A percentile compares a stretch with the other conserved stretches of the same genome.
phyloP scores from a whole-genome alignment of 208 protist genomes.

The Phytomonas francai region DNA sequence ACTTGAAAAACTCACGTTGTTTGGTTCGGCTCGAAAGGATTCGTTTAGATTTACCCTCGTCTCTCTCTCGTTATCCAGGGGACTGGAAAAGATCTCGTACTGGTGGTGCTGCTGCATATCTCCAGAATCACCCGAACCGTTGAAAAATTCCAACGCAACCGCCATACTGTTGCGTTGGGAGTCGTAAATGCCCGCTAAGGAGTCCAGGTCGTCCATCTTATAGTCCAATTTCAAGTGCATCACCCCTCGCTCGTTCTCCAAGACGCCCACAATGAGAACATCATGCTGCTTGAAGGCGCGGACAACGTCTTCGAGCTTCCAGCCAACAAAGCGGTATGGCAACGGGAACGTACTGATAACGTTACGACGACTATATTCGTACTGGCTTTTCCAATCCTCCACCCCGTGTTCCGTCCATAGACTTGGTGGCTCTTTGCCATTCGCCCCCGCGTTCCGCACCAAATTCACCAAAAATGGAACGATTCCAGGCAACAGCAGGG shows the following conservation, averaged over 20 bases:
- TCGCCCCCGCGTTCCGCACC: constrained; percentile 54
- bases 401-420: constrained; percentile 48
- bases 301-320: constrained; percentile 31
- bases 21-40: constrained; percentile 61
- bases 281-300: constrained; percentile 48
- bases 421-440: constrained; percentile 33
- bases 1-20: constrained; percentile 36
- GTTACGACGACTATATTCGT: constrained; percentile 75
- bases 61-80: constrained; percentile 25
- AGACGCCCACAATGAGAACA: constrained; percentile 67
- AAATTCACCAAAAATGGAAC: constrained; percentile 83
- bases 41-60: constrained; percentile 37
- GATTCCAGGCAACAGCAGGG: constrained; percentile 74
- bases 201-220: constrained; percentile 38
- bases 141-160: constrained; percentile 37
- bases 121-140: constrained; percentile 18
- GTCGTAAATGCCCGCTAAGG: constrained; percentile 63
- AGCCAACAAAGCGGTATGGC: constrained; percentile 46
- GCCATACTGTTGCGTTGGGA: constrained; percentile 38
- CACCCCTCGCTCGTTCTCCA: constrained; percentile 35
- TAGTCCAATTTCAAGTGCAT: constrained; percentile 68
- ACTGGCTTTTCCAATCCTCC: constrained; percentile 68
- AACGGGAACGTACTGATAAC: constrained; percentile 57
- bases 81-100: constrained; percentile 23
- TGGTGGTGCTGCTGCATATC: constrained; percentile 22